phyloP scores from a whole-genome alignment of 768 basidiomycete genomes.

The Suillus clintonianus region DNA sequence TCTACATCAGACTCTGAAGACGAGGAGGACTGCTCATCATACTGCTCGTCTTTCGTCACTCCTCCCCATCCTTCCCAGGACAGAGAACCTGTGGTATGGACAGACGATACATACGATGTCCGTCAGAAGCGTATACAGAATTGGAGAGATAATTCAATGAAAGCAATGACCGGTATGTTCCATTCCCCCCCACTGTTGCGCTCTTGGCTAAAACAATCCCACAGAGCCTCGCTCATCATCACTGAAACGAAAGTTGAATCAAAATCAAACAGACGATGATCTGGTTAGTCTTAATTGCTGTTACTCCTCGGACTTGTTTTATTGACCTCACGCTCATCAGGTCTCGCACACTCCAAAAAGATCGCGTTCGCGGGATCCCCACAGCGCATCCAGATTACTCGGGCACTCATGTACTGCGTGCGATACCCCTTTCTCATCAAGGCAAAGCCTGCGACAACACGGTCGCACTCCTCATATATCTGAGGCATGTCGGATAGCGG shows the following conservation, averaged over 20 bases:
- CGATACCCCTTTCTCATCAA: slow-evolving; percentile 63
- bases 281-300: slow-evolving; percentile 30
- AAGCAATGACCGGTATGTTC: slow-evolving; percentile 47
- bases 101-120: slow-evolving; percentile 52
- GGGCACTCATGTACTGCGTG: slow-evolving; percentile 75
- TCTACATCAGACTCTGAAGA: slow-evolving; percentile 34
- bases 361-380: slow-evolving; percentile 47
- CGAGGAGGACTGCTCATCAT: slow-evolving; percentile 63
- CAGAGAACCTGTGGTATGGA: slow-evolving; percentile 24
- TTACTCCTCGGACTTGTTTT: slow-evolving; percentile 8
- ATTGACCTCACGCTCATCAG: slow-evolving; percentile 31
- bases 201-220: slow-evolving; percentile 5
- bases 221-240: slow-evolving; percentile 33
- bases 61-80: slow-evolving; percentile 36
- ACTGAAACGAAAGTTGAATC: slow-evolving; percentile 49
- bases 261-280: slow-evolving; percentile 43
- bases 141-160: slow-evolving; percentile 65
- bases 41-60: slow-evolving; percentile 67
- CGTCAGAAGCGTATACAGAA: slow-evolving; percentile 69
- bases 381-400: slow-evolving; percentile 39
- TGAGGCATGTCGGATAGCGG: slow-evolving; percentile 73
- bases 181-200: not conserved
- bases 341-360: slow-evolving; percentile 59
- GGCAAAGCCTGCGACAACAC: slow-evolving; percentile 62
- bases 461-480: slow-evolving; percentile 52